phyloP scores from a whole-genome alignment of 345 rosid species.

The Gossypioides kirkii region DNA sequence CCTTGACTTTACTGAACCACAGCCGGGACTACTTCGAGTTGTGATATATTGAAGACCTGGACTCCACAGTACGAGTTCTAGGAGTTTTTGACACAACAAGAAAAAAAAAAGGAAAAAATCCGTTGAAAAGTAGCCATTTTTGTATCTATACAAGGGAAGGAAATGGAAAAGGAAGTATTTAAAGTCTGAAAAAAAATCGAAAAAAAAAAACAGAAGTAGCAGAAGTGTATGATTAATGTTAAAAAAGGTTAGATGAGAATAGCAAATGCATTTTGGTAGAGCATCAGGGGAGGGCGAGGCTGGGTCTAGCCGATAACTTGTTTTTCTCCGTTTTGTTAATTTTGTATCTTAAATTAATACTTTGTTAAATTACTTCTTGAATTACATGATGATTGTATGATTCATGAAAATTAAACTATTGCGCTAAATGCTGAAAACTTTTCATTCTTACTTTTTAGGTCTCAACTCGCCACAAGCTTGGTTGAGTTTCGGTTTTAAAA shows the following conservation, averaged over 20 bases:
- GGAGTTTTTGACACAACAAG: conserved; percentile 36
- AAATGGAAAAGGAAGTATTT: conserved; percentile 40
- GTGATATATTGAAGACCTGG: conserved; percentile 52
- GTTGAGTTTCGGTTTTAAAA: too few relatives aligned
- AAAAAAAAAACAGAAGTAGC: background rate
- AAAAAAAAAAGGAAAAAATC: conserved; percentile 16
- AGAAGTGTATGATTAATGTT: conserved; percentile 36
- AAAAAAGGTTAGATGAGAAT: conserved; percentile 27
- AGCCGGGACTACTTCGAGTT: conserved; percentile 91
- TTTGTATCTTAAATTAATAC: conserved; percentile 38
- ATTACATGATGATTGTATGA: conserved; percentile 35
- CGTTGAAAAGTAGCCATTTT: conserved; percentile 32
- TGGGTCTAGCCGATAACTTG: conserved; percentile 21
- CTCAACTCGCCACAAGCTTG: too few relatives aligned
- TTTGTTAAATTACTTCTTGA: conserved; percentile 19
- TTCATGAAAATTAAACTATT: conserved; percentile 17
- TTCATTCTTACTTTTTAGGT: too few relatives aligned
- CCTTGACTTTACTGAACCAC: conserved; percentile 81
- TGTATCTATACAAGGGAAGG: conserved; percentile 53
- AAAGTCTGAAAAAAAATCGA: conserved; percentile 18
- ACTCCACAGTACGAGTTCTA: conserved; percentile 25
- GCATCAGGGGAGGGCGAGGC: conserved; percentile 22
- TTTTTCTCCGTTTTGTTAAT: conserved; percentile 32
- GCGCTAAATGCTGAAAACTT: background rate
- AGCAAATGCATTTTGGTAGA: conserved; percentile 37